These are phyloP conservation scores for Quercus parvula DNA, from an alignment of 306 rosid species.

Conservation along the genomic window DNA sequence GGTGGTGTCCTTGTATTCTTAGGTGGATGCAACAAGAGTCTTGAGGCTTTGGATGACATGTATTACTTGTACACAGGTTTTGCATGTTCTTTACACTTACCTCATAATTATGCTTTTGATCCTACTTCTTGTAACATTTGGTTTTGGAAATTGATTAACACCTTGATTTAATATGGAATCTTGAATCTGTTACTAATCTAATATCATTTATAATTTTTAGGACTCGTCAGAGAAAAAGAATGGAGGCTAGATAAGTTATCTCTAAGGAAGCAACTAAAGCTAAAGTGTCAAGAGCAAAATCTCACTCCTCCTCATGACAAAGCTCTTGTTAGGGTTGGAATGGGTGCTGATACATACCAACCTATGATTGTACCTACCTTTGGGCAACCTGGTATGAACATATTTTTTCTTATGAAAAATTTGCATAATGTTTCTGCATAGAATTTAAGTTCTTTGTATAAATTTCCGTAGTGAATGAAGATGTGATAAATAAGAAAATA, in stretches of 20 bases:
- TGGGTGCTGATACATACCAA: constrained; percentile 43
- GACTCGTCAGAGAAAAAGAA: constrained; percentile 65
- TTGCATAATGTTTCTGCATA: neutral
- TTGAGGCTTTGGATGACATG: constrained; percentile 95
- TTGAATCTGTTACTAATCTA: constrained; percentile 18
- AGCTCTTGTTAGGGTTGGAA: constrained; percentile 50
- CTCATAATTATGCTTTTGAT: neutral
- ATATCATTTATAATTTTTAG: constrained; percentile 46
- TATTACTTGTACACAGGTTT: constrained; percentile 88
- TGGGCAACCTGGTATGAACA: constrained; percentile 59
- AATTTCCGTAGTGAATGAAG: neutral
- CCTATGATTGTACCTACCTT: constrained; percentile 35
- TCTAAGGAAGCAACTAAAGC: constrained; percentile 83
- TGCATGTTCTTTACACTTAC: constrained; percentile 7
- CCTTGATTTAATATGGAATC: constrained; percentile 4
- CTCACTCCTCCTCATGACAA: constrained; percentile 48
- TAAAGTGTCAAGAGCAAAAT: constrained; percentile 91
- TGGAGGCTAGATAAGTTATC: constrained; percentile 86
- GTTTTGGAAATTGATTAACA: constrained; percentile 10
- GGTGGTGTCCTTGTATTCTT: constrained; percentile 82
- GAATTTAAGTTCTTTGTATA: neutral
- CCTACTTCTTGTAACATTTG: neutral
- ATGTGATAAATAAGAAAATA: neutral
- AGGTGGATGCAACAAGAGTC: constrained; percentile 95
- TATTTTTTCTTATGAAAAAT: constrained; percentile 1